Evolutionary conservation across 257 asterid species (phyloP).

Genomic region (Scutellaria barbata): DNA sequence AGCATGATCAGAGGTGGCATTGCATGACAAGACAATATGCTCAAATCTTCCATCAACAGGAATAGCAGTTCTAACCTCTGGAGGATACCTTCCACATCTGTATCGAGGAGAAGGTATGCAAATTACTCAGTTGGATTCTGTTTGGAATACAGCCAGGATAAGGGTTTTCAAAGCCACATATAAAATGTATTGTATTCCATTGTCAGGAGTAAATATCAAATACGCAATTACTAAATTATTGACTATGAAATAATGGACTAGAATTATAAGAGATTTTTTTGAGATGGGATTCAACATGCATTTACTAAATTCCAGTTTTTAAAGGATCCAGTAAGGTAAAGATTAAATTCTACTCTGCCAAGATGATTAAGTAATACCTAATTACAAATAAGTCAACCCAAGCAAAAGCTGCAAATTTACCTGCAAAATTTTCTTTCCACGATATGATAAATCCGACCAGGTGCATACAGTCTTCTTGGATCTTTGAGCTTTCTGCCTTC

Average conservation of each 20-base stretch:
- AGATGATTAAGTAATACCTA: background rate
- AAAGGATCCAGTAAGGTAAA: background rate
- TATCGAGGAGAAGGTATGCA: background rate
- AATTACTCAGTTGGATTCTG: no score
- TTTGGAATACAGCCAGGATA: background rate
- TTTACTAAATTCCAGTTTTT: background rate
- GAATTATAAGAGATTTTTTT: no score
- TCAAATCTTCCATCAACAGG: conserved; percentile 99
- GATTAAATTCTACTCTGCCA: background rate
- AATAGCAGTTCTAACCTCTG: conserved; percentile 92
- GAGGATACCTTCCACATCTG: conserved; percentile 97
- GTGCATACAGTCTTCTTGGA: conserved; percentile 89
- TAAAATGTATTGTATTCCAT: background rate
- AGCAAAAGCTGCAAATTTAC: conserved; percentile 39
- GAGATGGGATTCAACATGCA: background rate
- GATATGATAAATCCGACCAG: conserved; percentile 93
- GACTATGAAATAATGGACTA: no score
- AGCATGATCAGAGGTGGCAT: conserved; percentile 91
- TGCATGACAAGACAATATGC: conserved; percentile 91
- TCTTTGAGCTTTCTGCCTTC: conserved; percentile 95
- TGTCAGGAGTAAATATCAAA: no score
- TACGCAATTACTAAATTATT: no score
- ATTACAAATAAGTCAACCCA: background rate
- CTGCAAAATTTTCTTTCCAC: conserved; percentile 96
- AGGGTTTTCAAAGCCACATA: background rate